Evolutionary conservation across 352 stramenopile species (phyloP), one percentile per base, ranked within the genome.

Genomic region (Phytophthora vignae): DNA sequence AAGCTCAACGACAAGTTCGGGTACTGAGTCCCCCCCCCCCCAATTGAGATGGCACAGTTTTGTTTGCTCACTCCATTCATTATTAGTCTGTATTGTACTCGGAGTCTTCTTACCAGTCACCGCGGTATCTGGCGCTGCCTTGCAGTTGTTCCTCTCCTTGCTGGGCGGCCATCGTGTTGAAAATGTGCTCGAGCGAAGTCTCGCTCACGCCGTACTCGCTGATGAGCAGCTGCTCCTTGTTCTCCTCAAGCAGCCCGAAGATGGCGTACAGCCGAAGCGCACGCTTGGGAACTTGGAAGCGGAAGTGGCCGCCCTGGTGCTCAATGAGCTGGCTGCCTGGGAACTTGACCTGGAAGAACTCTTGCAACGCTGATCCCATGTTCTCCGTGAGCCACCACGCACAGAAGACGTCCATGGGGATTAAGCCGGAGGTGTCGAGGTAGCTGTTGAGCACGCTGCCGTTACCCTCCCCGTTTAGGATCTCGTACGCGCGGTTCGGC

Each of bases 151-250:
- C 83, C 57, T 89, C 80, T 38, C 82, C 79, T 74, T 97, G 89
- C 55, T 95, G 75, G 9, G 76, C 78, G 2, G 93, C 94, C 83
- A 98, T 97, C 69, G 82, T 81, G 74, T 98, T 98, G 85, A 98
- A 98, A 64, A 98, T 96, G 67, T 96, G 85, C 73, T 98, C 94
- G 21, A 98, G 79, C 25, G 92, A 96, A 29, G 90, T 94, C 62
- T 97, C 91, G 52, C 86, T 95, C 56, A 98, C 82, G 40, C 84
- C 90, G 71, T 98, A 98, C 71, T 97, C 90, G 22, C 84, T 80
- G 46, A 98, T 84, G 1, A 74, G 58, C 10, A 97, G 72, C 22
- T 74, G 48, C 8, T 72, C 60, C 63, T 90, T 95, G 60, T 83
- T 78, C 17, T 72, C 62, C 68, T 98, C 93, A 1, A 98, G 66